Evolutionary conservation across 2,329 filamentous ascomycete species (phyloP), one percentile per base, ranked within the genome.

Genomic region (Phaeosphaeria sp.): DNA sequence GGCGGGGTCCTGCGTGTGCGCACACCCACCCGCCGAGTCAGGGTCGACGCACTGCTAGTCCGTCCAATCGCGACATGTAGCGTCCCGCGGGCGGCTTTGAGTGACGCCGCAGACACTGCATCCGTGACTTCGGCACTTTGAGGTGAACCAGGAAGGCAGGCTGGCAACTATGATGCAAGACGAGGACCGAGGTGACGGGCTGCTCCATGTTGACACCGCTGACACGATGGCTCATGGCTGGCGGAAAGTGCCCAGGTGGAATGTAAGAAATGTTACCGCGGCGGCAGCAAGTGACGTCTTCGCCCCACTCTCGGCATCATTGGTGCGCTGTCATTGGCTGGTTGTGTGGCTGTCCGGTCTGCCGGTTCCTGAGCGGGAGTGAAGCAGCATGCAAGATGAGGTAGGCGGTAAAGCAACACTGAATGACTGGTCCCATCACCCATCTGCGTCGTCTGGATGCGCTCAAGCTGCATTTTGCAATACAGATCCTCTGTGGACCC

Each of bases 171-270:
- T 51, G 33, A 59, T 49, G 33, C 39, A 66, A 67, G 64, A 70
- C 67, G 68, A 22, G 58, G 59, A 69, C 70, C 70, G 72, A 73
- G 71, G 45, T 59, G 11, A 36, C 30, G 30, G 30, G 30, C 36
- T 43, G 50, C 24, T 60, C 54, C 55, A 57, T 57, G 47, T 53
- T 45, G 39, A 36, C 11, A 13, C 52, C 51, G 63, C 56, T 67
- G 56, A 66, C 67, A 65, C 59, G 57, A 57, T 50, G 18, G 51
- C 49, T 53, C 33, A 53, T 43, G 40, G 61, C 30, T 36, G 30
- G 30, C 30, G 45, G 52, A 42, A 46, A 33, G 30, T 36, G 30
- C 11, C 6, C 30, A 36, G 30, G 30, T 13, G 40, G 54, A 51
- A 51, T 47, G 46, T 45, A 51, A 52, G 45, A 43, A 63, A 36